Percentiles rank a stretch among this genome's conserved stretches.
phyloP scores from a whole-genome alignment of 1,139 yeast genomes.

The Yamadazyma atlantica region DNA sequence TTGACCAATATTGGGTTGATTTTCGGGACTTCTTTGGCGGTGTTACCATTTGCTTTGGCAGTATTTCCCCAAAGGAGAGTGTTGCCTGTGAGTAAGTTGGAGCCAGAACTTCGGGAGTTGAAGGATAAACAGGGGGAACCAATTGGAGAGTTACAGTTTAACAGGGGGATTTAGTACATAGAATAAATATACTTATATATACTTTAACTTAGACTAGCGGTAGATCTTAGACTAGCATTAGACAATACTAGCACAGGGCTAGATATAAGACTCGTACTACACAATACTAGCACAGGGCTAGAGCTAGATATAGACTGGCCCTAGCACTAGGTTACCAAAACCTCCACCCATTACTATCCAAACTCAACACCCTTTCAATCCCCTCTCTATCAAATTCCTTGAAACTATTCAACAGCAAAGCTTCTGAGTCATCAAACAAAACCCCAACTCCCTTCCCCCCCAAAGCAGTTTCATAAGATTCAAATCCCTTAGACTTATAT shows the following conservation, averaged over 20 bases:
- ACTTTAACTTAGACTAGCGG: too few species aligned
- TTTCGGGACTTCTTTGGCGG: constrained; percentile 80
- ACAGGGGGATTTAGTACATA: constrained; percentile 58
- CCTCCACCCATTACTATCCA: constrained; percentile 49
- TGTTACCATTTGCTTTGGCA: constrained; percentile 91
- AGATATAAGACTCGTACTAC: too few species aligned
- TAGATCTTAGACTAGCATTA: too few species aligned
- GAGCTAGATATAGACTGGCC: too few species aligned
- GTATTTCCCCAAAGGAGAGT: constrained; percentile 87
- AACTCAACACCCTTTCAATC: constrained; percentile 49
- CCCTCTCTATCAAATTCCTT: constrained; percentile 34
- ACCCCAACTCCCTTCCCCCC: constrained; percentile 90
- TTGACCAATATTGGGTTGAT: constrained; percentile 79
- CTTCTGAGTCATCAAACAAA: constrained; percentile 24
- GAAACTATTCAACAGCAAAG: constrained; percentile 39
- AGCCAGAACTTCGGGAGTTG: constrained; percentile 58
- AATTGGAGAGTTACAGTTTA: constrained; percentile 69
- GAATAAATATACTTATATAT: background rate
- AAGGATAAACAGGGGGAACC: constrained; percentile 63
- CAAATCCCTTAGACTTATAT: constrained; percentile 55
- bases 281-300: too few species aligned
- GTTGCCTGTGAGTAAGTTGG: constrained; percentile 59
- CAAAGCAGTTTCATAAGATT: constrained; percentile 75
- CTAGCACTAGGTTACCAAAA: constrained; percentile 64
- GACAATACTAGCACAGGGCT: too few species aligned